Evolutionary conservation across 228 moss, liverwort and hornwort species (phyloP), one percentile per base, ranked within the genome.

Genomic region (Sphagnum fallax): DNA sequence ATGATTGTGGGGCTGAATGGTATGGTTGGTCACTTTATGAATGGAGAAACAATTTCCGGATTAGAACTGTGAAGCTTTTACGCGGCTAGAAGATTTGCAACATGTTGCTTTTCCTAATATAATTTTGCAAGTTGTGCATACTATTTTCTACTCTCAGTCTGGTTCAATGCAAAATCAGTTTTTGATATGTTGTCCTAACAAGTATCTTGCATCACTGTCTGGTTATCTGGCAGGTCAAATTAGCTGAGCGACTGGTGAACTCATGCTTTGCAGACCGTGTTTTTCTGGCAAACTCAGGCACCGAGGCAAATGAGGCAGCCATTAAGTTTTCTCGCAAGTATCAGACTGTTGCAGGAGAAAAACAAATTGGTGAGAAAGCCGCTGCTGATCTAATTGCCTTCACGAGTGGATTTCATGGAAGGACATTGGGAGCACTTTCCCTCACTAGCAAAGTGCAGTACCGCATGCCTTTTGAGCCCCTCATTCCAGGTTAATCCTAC

Each of bases 261-360:
- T 81, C 87, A 14, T 90, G 88, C 48, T 97, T 97, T 74, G 97
- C 97, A 58, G 91, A 97, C 73, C 87, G 88, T 48, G 79, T 97
- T 7, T 93, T 97, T 52, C 82, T 97, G 75, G 65, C 84, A 48
- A 97, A 97, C 61, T 97, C 97, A 14, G 91, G 97, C 61, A 97
- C 97, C 4, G 90, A 97, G 84, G 97, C 97, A 0, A 97, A 90
- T 65, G 97, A 97, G 75, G 97, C 91, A 61, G 91, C 97, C 48
- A 97, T 97, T 57, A 93, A 97, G 72, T 97, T 97, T 67, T 79
- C 91, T 16, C 83, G 97, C 52, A 97, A 97, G 74, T 91, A 88
- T 69, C 93, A 97, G 79, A 75, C 86, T 47, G 73, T 65, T 1
- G 61, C 62, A 79, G 82, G 79, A 4, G 77, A 84, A 50, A 65